phyloP scores from a whole-genome alignment of 176 grass and related monocot species.

The Bromus sterilis region DNA sequence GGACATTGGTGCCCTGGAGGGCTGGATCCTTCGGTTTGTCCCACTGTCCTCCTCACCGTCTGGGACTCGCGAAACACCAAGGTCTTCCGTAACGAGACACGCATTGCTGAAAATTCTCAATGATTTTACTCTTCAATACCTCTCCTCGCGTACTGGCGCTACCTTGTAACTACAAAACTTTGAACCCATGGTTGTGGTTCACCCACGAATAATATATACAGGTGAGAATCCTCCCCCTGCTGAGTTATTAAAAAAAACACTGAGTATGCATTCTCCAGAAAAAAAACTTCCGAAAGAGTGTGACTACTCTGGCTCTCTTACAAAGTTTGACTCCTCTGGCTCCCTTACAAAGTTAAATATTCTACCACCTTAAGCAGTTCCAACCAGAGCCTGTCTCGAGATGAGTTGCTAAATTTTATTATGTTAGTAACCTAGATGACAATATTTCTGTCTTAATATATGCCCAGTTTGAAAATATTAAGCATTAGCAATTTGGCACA shows the following conservation, averaged over 20 bases:
- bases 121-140: too few species aligned
- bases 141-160: too few species aligned
- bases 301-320: background rate
- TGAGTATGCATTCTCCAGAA: background rate
- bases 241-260: background rate
- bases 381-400: background rate
- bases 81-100: too few species aligned
- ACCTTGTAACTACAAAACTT: too few species aligned
- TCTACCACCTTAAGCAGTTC: slow-evolving; percentile 7
- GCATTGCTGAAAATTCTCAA: too few species aligned
- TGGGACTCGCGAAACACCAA: too few species aligned
- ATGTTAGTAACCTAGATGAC: background rate
- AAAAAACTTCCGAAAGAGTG: background rate
- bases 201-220: too few species aligned
- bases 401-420: background rate
- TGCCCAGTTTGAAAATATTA: background rate
- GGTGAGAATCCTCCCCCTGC: too few species aligned
- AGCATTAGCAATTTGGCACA: background rate
- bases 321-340: background rate
- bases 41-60: background rate
- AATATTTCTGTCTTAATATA: background rate
- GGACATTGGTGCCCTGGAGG: background rate
- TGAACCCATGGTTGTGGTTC: too few species aligned
- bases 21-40: background rate
- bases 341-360: background rate